A percentile compares a stretch with the other conserved stretches of the same genome.
phyloP scores from a whole-genome alignment of 495 filamentous ascomycete genomes.

The Penicillium alfredii region DNA sequence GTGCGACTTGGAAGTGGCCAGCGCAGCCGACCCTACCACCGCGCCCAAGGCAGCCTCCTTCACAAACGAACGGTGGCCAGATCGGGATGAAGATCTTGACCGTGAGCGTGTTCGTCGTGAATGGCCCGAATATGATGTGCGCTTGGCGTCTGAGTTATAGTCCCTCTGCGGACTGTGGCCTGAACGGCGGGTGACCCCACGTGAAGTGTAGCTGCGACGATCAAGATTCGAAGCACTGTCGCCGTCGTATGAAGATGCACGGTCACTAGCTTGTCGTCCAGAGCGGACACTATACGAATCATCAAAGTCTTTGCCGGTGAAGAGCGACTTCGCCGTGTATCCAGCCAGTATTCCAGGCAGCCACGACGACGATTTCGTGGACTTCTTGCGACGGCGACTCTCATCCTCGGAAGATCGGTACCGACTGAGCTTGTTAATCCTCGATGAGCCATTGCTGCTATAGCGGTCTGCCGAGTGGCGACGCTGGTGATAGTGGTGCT shows the following conservation, averaged over 20 bases:
- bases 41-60: slow-evolving; percentile 42
- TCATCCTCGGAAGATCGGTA: slow-evolving; percentile 54
- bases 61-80: slow-evolving; percentile 34
- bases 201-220: slow-evolving; percentile 41
- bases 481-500: slow-evolving; percentile 50
- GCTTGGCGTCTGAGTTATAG: slow-evolving; percentile 19
- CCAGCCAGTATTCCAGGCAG: slow-evolving; percentile 50
- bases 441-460: slow-evolving; percentile 33
- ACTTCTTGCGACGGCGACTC: slow-evolving; percentile 39
- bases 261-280: slow-evolving; percentile 33
- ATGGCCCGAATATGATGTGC: not conserved
- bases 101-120: slow-evolving; percentile 35
- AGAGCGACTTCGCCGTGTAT: slow-evolving; percentile 50
- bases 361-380: slow-evolving; percentile 40
- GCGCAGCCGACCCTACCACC: slow-evolving; percentile 37
- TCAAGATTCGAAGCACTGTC: slow-evolving; percentile 33
- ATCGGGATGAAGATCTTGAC: slow-evolving; percentile 40
- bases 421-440: slow-evolving; percentile 53
- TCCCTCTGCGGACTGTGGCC: slow-evolving; percentile 30
- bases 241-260: slow-evolving; percentile 28
- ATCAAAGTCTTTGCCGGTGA: slow-evolving; percentile 49
- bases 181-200: slow-evolving; percentile 34
- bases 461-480: slow-evolving; percentile 40
- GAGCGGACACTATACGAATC: slow-evolving; percentile 55
- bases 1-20: slow-evolving; percentile 29